These are phyloP conservation scores for Colletotrichum sp. DNA, from an alignment of 2,329 filamentous ascomycete species.

Conservation along the genomic window DNA sequence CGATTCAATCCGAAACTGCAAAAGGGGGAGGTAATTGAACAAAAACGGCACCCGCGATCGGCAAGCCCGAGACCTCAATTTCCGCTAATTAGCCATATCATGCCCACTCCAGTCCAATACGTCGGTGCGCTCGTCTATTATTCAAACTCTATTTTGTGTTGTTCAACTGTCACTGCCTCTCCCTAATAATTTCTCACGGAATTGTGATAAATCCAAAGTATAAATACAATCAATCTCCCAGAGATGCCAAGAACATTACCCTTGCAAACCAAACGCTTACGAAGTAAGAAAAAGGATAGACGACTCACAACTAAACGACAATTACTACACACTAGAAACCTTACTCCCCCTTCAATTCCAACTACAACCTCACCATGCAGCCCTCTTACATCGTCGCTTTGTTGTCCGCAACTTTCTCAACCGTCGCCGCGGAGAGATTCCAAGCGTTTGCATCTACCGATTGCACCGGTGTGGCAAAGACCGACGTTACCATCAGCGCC, in stretches of 20 bases:
- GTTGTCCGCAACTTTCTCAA: neutral
- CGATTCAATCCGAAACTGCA: neutral
- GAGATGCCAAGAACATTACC: neutral
- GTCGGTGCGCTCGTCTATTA: neutral
- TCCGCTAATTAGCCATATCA: neutral
- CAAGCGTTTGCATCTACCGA: neutral
- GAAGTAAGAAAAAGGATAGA: neutral
- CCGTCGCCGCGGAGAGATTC: neutral
- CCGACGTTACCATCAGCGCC: constrained; percentile 26
- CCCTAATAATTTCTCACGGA: neutral
- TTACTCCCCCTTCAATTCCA: neutral
- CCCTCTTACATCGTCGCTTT: neutral
- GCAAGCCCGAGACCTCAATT: neutral
- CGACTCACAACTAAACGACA: neutral
- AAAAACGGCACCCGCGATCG: neutral
- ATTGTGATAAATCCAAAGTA: neutral
- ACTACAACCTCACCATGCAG: neutral
- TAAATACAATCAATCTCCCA: neutral
- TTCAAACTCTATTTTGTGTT: neutral
- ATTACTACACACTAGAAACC: neutral
- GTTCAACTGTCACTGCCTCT: neutral
- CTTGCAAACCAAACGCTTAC: neutral
- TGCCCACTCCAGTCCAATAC: neutral
- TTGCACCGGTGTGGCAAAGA: neutral
- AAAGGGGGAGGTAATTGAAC: neutral